Evolutionary conservation across 148 eudicot species (phyloP).

Genomic region (Euryodendron excelsum): DNA sequence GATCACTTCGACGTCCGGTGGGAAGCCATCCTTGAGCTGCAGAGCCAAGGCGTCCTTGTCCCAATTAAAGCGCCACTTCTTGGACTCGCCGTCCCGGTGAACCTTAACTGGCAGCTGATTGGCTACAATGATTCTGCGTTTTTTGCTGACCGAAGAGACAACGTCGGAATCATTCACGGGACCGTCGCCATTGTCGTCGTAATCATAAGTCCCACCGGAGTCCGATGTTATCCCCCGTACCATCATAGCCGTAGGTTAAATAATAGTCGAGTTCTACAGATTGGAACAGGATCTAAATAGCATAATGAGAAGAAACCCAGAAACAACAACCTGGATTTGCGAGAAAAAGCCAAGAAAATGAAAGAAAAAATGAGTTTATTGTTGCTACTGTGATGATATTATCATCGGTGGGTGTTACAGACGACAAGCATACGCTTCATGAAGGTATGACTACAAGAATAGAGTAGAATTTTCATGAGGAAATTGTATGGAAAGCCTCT

Average conservation of each 20-base stretch:
- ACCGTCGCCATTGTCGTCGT: background rate
- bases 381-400: background rate
- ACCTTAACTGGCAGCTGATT: conserved; percentile 59
- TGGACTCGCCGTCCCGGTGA: conserved; percentile 12
- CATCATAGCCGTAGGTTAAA: conserved; percentile 40
- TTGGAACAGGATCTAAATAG: conserved; percentile 36
- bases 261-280: conserved; percentile 38
- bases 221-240: conserved; percentile 55
- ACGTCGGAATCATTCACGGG: conserved; percentile 2
- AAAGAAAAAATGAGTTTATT: background rate
- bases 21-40: conserved; percentile 63
- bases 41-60: conserved; percentile 54
- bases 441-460: background rate
- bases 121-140: conserved; percentile 49
- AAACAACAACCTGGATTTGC: background rate
- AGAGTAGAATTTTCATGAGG: background rate
- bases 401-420: conserved; percentile 19
- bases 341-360: background rate
- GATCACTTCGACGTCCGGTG: conserved; percentile 42
- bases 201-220: conserved; percentile 16
- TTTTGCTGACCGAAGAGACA: conserved; percentile 9
- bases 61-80: conserved; percentile 51
- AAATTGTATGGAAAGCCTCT: too few relatives aligned
- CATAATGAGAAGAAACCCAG: conserved; percentile 3
- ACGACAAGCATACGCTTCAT: background rate